These are phyloP conservation scores for Cryptococcus neoformans DNA, from an alignment of 1,284 basidiomycete genomes.

Conservation along the genomic window DNA sequence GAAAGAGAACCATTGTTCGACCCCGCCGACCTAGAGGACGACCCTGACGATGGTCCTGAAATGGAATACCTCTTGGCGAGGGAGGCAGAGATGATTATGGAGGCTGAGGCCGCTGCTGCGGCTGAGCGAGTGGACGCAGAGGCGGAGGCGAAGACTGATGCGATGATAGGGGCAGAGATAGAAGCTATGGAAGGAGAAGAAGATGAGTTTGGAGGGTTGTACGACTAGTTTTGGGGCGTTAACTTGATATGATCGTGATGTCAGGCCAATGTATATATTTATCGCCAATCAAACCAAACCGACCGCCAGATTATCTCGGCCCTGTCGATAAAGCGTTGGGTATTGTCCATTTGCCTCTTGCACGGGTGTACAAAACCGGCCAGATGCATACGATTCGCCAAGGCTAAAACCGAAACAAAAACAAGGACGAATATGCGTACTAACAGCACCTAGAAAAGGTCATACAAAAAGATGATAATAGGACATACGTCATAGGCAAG, in stretches of 20 bases:
- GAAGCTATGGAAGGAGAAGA: slow-evolving; percentile 1
- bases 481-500: no score
- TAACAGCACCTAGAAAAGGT: no score
- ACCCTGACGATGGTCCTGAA: slow-evolving; percentile 14
- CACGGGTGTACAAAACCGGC: no score
- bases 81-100: slow-evolving; percentile 56
- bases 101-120: slow-evolving; percentile 44
- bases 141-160: neutral
- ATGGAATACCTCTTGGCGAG: slow-evolving; percentile 61
- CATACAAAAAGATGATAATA: no score
- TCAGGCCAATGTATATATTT: no score
- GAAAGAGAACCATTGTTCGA: slow-evolving; percentile 35
- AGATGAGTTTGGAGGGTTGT: slow-evolving; percentile 19
- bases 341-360: no score
- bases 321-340: no score
- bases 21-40: slow-evolving; percentile 54
- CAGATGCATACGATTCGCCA: no score
- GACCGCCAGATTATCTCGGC: no score
- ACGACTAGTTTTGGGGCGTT: slow-evolving; percentile 6
- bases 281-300: no score
- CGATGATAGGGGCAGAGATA: neutral
- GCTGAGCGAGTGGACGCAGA: slow-evolving; percentile 51
- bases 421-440: no score
- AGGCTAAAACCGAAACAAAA: no score
- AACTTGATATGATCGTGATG: neutral